Conservation (phyloP, 2,329 filamentous ascomycete species). For the Plenodomus biglobosus region DNA sequence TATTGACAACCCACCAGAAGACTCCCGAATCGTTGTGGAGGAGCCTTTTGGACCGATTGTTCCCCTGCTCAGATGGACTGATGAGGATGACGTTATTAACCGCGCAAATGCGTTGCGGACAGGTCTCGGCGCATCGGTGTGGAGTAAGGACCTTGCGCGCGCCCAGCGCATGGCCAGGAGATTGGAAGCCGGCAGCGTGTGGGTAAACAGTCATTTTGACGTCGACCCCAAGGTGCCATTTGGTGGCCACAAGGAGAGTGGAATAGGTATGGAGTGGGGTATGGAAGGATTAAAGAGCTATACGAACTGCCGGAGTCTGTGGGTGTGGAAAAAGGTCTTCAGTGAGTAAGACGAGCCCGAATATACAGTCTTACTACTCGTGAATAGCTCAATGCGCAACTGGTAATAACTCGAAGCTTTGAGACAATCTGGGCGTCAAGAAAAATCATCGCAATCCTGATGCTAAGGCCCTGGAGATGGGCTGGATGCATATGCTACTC, state of each 20-base stretch:
- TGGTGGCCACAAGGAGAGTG: constrained; percentile 60
- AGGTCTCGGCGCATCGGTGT: constrained; percentile 55
- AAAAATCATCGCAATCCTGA: too few species aligned
- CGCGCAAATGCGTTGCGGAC: constrained; percentile 7
- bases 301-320: too few species aligned
- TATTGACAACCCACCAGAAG: constrained; percentile 12
- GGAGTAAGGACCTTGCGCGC: constrained; percentile 48
- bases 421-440: too few species aligned
- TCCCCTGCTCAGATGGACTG: constrained; percentile 3
- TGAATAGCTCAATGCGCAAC: too few species aligned
- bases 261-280: constrained; percentile 60
- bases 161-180: constrained; percentile 46
- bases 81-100: constrained; percentile 6
- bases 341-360: too few species aligned
- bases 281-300: too few species aligned
- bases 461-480: too few species aligned
- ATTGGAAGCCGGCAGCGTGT: constrained; percentile 55
- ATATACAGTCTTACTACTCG: too few species aligned
- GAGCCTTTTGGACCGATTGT: constrained; percentile 10
- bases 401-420: too few species aligned
- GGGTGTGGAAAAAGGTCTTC: too few species aligned
- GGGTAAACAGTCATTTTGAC: constrained; percentile 53
- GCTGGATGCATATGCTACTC: too few species aligned
- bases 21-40: constrained; percentile 5
- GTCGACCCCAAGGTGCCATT: constrained; percentile 53